A percentile compares a stretch with the other conserved stretches of the same genome.
Evolutionary conservation across 352 stramenopile species (phyloP).

Genomic region (Phytophthora pseudosyringae): DNA sequence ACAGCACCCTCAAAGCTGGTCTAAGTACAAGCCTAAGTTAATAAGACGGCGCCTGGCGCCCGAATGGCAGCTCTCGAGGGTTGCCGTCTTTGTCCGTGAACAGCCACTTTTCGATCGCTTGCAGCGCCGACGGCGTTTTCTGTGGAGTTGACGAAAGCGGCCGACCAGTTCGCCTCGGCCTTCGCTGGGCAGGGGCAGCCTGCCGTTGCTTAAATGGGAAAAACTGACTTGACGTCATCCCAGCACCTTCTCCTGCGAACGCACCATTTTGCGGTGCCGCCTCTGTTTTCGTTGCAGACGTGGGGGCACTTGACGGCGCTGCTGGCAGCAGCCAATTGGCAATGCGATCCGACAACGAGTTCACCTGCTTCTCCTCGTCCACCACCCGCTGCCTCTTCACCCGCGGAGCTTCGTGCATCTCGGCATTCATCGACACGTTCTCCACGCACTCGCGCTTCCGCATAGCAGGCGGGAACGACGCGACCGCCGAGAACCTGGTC

Average conservation of each 20-base stretch:
- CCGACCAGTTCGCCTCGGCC: slow-evolving; percentile 29
- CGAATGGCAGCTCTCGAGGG: slow-evolving; percentile 37
- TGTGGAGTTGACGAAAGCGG: slow-evolving; percentile 13
- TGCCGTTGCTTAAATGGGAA: slow-evolving; percentile 49
- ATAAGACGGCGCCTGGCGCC: slow-evolving; percentile 37
- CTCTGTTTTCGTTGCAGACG: slow-evolving; percentile 18
- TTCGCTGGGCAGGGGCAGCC: slow-evolving; percentile 17
- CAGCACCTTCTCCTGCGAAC: slow-evolving; percentile 17
- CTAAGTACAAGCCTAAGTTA: slow-evolving; percentile 29
- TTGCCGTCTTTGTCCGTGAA: slow-evolving; percentile 57
- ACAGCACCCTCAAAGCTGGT: slow-evolving; percentile 1
- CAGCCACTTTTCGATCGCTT: slow-evolving; percentile 64
- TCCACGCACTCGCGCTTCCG: slow-evolving; percentile 47
- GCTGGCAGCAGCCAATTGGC: slow-evolving; percentile 65
- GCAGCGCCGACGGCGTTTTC: slow-evolving; percentile 41
- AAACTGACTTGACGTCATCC: slow-evolving; percentile 29
- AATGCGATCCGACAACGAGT: slow-evolving; percentile 57
- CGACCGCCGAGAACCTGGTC: slow-evolving; percentile 49
- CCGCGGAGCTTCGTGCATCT: slow-evolving; percentile 32
- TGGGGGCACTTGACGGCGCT: slow-evolving; percentile 8
- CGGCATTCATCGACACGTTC: slow-evolving; percentile 29
- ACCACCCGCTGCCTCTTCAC: slow-evolving; percentile 54
- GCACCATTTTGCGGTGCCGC: not conserved
- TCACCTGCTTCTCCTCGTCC: slow-evolving; percentile 40
- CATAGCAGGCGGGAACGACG: slow-evolving; percentile 40